Conservation (phyloP, 2,329 filamentous ascomycete genomes). For the Raffaelea albimanens region DNA sequence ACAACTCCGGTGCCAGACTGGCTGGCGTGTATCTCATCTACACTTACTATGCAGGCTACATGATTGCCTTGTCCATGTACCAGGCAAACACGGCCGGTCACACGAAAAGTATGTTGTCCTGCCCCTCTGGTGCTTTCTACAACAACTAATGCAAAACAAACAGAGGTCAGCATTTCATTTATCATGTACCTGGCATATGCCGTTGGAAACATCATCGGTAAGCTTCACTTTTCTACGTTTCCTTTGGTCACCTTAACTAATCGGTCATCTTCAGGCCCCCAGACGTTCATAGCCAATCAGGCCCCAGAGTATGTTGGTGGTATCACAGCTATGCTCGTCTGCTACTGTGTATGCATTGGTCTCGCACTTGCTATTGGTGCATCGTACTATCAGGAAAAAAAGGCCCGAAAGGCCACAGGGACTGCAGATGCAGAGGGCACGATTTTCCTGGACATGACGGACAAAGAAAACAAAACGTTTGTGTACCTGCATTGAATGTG, state of each 20-base stretch:
- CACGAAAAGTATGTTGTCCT: conserved; percentile 4
- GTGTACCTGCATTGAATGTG: too few species aligned
- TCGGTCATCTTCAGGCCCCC: conserved; percentile 33
- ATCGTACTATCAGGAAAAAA: conserved; percentile 43
- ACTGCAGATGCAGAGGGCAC: background rate
- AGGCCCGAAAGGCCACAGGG: conserved; percentile 10
- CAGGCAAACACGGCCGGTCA: conserved; percentile 11
- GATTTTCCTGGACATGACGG: background rate
- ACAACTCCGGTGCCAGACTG: background rate
- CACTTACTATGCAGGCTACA: conserved; percentile 6
- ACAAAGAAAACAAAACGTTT: conserved; percentile 1
- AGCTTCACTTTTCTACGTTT: background rate
- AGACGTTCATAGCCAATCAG: conserved; percentile 44
- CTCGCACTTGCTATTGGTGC: conserved; percentile 32
- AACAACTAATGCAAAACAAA: background rate
- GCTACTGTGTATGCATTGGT: conserved; percentile 32
- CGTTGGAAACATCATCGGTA: conserved; percentile 42
- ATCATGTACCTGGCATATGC: conserved; percentile 18
- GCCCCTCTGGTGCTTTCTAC: background rate
- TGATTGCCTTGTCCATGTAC: conserved; percentile 9
- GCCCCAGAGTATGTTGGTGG: conserved; percentile 43
- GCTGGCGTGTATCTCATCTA: background rate
- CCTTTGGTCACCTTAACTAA: background rate
- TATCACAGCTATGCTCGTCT: conserved; percentile 42
- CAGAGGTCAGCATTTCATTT: conserved; percentile 1